Evolutionary conservation across 2,329 filamentous ascomycete genomes (phyloP).

Genomic region (Aspergillus calidoustus): DNA sequence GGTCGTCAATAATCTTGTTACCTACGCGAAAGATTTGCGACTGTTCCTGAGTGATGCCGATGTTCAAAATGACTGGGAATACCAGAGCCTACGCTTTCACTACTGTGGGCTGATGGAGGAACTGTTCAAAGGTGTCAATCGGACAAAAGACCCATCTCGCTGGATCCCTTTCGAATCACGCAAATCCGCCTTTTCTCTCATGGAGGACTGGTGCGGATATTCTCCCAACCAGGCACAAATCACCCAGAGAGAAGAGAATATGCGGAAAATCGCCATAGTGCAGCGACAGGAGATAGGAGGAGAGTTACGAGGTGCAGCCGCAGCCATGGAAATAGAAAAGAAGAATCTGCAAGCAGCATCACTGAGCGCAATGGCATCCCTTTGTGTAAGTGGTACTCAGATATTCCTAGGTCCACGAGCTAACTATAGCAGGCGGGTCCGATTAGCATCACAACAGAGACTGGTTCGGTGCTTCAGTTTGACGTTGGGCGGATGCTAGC

Average conservation of each 20-base stretch:
- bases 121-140: constrained; percentile 87
- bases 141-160: constrained; percentile 78
- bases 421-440: constrained; percentile 58
- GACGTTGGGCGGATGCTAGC: constrained; percentile 89
- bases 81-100: constrained; percentile 86
- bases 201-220: constrained; percentile 99
- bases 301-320: constrained; percentile 78
- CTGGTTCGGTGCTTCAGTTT: constrained; percentile 84
- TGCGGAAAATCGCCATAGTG: constrained; percentile 82
- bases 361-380: constrained; percentile 89
- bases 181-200: constrained; percentile 91
- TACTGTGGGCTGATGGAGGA: constrained; percentile 95
- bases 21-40: constrained; percentile 89
- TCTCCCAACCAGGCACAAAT: constrained; percentile 88
- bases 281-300: constrained; percentile 73
- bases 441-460: constrained; percentile 85
- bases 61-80: constrained; percentile 92
- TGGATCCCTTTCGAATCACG: constrained; percentile 98
- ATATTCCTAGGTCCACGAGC: constrained; percentile 13
- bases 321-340: constrained; percentile 96
- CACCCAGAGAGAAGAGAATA: constrained; percentile 78
- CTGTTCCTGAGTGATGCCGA: constrained; percentile 94
- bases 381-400: constrained; percentile 71
- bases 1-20: constrained; percentile 84
- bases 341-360: constrained; percentile 87